Conservation (phyloP, 2,329 filamentous ascomycete genomes). For the Aureobasidium mangrovei region DNA sequence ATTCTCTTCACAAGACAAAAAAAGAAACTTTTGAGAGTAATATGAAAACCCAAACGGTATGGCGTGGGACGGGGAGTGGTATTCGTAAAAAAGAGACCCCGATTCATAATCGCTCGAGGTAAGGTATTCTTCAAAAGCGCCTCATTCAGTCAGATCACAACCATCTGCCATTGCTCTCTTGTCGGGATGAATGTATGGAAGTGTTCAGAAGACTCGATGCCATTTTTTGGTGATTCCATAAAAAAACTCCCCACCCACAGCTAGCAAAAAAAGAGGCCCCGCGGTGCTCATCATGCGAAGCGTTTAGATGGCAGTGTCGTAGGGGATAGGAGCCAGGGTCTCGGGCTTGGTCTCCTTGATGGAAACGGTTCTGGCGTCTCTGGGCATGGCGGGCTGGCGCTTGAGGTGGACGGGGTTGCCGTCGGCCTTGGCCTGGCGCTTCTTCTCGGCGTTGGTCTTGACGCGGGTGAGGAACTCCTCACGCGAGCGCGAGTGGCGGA, state of each 20-base stretch:
- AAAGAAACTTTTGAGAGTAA: not conserved
- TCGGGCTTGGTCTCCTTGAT: constrained; percentile 77
- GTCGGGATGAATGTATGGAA: constrained; percentile 13
- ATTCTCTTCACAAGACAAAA: not conserved
- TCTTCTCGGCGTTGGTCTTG: constrained; percentile 89
- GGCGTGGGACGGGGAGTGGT: constrained; percentile 11
- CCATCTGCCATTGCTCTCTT: constrained; percentile 7
- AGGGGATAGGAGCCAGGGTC: constrained; percentile 83
- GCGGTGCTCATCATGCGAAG: not conserved
- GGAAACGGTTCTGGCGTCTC: constrained; percentile 71
- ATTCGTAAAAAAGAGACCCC: constrained; percentile 13
- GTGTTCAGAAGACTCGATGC: constrained; percentile 13
- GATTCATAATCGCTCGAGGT: constrained; percentile 9
- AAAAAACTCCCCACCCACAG: constrained; percentile 13
- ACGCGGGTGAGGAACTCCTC: constrained; percentile 95
- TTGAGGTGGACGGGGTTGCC: constrained; percentile 86
- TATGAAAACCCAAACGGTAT: not conserved
- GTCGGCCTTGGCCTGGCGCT: constrained; percentile 85
- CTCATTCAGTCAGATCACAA: constrained; percentile 11
- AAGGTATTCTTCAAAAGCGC: constrained; percentile 1
- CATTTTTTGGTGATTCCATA: constrained; percentile 12
- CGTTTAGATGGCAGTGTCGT: constrained; percentile 92
- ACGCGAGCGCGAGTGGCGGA: constrained; percentile 85
- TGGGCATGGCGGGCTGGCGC: constrained; percentile 73
- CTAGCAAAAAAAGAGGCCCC: constrained; percentile 10